Evolutionary conservation across 768 basidiomycete species (phyloP).

Genomic region (Rhodotorula diobovata): DNA sequence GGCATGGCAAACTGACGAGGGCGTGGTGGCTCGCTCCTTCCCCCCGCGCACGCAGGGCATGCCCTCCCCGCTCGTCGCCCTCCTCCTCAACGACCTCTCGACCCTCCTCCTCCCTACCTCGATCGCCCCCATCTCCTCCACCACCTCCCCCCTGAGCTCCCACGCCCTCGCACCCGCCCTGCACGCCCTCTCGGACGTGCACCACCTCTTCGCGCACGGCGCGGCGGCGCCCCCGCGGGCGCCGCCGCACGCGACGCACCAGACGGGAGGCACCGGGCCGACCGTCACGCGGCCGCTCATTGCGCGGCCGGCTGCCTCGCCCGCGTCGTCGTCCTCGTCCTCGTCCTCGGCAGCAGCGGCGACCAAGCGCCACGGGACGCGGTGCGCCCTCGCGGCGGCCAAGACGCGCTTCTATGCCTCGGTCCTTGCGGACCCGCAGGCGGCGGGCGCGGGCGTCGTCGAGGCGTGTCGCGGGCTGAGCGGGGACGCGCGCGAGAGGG

Average conservation of each 20-base stretch:
- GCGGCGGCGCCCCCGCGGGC: not conserved
- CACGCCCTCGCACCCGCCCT: slow-evolving; percentile 9
- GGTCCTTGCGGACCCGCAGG: not conserved
- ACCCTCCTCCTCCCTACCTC: not conserved
- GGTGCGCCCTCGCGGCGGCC: slow-evolving; percentile 21
- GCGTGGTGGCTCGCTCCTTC: not conserved
- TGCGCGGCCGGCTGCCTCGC: too few species aligned
- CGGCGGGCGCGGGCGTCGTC: not conserved
- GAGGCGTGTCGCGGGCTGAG: slow-evolving; percentile 1
- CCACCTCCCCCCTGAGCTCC: slow-evolving; percentile 1
- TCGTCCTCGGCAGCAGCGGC: not conserved
- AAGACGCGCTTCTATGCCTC: slow-evolving; percentile 31
- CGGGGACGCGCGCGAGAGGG: not conserved
- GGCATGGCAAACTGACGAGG: too few species aligned
- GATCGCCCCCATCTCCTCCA: not conserved
- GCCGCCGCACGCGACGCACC: not conserved
- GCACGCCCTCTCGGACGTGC: slow-evolving; percentile 18
- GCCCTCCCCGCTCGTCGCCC: slow-evolving; percentile 11
- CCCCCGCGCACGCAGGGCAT: slow-evolving; percentile 2
- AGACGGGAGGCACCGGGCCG: not conserved
- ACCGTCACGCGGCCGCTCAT: slow-evolving; percentile 13
- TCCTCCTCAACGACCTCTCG: slow-evolving; percentile 21
- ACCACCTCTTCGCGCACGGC: slow-evolving; percentile 6
- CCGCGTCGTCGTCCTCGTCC: too few species aligned
- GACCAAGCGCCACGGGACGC: slow-evolving; percentile 6